These are phyloP conservation scores for Fusarium torreyae DNA, from an alignment of 2,329 filamentous ascomycete genomes.

Conservation along the genomic window DNA sequence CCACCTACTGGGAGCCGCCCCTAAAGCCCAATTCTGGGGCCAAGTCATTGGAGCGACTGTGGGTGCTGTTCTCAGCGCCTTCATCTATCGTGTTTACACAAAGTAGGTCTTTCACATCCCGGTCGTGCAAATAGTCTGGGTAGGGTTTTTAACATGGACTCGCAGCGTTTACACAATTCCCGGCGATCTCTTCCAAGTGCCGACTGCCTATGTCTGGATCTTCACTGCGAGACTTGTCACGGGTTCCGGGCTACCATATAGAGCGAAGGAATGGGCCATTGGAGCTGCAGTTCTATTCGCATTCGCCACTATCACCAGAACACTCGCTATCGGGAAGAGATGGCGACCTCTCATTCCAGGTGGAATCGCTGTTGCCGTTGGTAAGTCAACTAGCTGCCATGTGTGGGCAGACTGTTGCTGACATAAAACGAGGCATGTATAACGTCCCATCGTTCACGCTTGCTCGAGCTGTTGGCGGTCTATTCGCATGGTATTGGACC, in stretches of 20 bases:
- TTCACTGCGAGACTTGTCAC: constrained; percentile 96
- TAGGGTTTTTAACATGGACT: constrained; percentile 18
- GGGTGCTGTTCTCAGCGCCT: constrained; percentile 87
- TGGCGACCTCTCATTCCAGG: constrained; percentile 89
- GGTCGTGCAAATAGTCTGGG: background rate
- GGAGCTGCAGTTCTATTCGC: constrained; percentile 83
- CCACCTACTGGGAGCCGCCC: constrained; percentile 90
- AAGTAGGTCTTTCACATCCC: constrained; percentile 54
- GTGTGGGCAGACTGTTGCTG: constrained; percentile 12
- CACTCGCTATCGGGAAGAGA: constrained; percentile 66
- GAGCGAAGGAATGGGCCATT: constrained; percentile 85
- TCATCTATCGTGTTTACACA: constrained; percentile 92
- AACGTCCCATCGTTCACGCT: constrained; percentile 97
- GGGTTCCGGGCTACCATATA: constrained; percentile 86
- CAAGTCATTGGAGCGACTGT: constrained; percentile 92
- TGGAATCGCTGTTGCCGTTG: constrained; percentile 95
- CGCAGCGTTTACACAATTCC: constrained; percentile 86
- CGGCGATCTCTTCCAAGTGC: constrained; percentile 91
- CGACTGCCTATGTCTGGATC: constrained; percentile 96
- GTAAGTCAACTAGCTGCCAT: constrained; percentile 58
- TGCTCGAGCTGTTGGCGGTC: constrained; percentile 85
- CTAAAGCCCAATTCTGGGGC: constrained; percentile 96
- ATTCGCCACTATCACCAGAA: constrained; percentile 77
- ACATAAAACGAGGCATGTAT: constrained; percentile 81
- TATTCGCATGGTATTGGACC: constrained; percentile 83